A percentile compares a stretch with the other conserved stretches of the same genome.
phyloP scores from a whole-genome alignment of 352 stramenopile species.

The Pythium volutum region DNA sequence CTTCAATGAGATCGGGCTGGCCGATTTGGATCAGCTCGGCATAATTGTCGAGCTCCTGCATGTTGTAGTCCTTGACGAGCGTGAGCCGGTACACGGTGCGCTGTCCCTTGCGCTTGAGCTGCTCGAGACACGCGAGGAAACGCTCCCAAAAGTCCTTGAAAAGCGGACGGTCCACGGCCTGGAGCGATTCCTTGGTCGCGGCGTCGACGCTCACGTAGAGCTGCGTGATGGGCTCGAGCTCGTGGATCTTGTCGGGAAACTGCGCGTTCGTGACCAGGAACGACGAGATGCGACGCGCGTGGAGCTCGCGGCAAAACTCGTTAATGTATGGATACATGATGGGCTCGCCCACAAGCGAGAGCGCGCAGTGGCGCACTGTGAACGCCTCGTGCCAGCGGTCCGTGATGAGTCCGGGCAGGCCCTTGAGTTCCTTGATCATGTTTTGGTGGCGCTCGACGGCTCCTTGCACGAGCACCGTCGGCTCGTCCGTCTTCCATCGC shows the following conservation, averaged over 20 bases:
- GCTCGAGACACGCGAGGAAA: conserved; percentile 89
- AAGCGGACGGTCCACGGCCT: conserved; percentile 94
- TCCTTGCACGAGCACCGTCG: conserved; percentile 93
- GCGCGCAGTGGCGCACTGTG: conserved; percentile 94
- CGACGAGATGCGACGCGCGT: conserved; percentile 93
- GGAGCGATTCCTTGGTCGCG: conserved; percentile 94
- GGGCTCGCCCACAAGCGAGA: conserved; percentile 97
- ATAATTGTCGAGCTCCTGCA: conserved; percentile 95
- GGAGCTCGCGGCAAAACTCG: conserved; percentile 95
- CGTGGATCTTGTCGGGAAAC: conserved; percentile 96
- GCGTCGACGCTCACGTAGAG: conserved; percentile 99
- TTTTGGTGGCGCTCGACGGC: conserved; percentile 88
- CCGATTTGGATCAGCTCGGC: conserved; percentile 91
- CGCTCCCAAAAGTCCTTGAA: conserved; percentile 98
- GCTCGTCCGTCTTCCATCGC: conserved; percentile 97
- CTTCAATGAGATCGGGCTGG: conserved; percentile 92
- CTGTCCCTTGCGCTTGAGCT: conserved; percentile 94
- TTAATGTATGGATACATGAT: conserved; percentile 99
- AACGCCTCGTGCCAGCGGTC: conserved; percentile 95
- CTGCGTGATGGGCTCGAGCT: conserved; percentile 96
- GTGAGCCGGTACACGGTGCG: conserved; percentile 97
- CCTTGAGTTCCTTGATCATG: conserved; percentile 96
- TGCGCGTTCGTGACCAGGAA: conserved; percentile 99
- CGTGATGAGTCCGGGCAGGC: conserved; percentile 93
- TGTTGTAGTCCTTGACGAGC: conserved; percentile 98